These are phyloP conservation scores for Daldinia sp. DNA, from an alignment of 2,329 filamentous ascomycete genomes.

Conservation along the genomic window DNA sequence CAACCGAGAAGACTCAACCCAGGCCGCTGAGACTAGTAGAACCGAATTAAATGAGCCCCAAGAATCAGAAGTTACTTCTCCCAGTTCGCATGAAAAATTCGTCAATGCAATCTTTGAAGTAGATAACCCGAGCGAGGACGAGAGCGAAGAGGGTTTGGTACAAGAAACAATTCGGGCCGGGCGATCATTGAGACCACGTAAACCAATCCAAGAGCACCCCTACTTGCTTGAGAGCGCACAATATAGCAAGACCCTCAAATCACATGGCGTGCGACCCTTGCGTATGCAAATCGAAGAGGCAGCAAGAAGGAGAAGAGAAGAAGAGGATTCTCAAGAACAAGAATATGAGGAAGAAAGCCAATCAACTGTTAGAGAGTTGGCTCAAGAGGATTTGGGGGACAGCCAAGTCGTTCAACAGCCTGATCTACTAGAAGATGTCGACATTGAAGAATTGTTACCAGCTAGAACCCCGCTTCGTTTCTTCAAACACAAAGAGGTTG, in stretches of 20 bases:
- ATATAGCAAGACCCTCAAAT: slow-evolving; percentile 65
- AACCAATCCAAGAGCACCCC: slow-evolving; percentile 71
- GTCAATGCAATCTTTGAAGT: slow-evolving; percentile 31
- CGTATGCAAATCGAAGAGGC: slow-evolving; percentile 55
- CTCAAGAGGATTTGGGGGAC: slow-evolving; percentile 52
- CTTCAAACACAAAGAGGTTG: slow-evolving; percentile 10
- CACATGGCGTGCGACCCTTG: slow-evolving; percentile 67
- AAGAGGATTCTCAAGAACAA: slow-evolving; percentile 62
- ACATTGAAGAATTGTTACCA: slow-evolving; percentile 41
- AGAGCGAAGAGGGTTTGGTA: slow-evolving; percentile 23
- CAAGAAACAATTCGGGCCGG: slow-evolving; percentile 42
- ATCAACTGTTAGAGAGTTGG: slow-evolving; percentile 49
- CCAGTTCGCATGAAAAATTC: slow-evolving; percentile 18
- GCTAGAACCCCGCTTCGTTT: slow-evolving; percentile 37
- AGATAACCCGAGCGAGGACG: slow-evolving; percentile 13
- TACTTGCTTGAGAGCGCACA: slow-evolving; percentile 68
- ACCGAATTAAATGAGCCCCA: slow-evolving; percentile 15
- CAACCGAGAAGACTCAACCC: neutral
- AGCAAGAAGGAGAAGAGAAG: slow-evolving; percentile 48
- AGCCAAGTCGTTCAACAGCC: slow-evolving; percentile 49
- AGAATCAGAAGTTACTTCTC: slow-evolving; percentile 14
- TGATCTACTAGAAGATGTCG: slow-evolving; percentile 37
- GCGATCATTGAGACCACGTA: slow-evolving; percentile 68
- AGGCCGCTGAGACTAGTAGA: neutral
- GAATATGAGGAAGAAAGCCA: slow-evolving; percentile 67